These are phyloP conservation scores for Aspergillus affinis DNA, from an alignment of 495 filamentous ascomycete genomes.

Conservation along the genomic window DNA sequence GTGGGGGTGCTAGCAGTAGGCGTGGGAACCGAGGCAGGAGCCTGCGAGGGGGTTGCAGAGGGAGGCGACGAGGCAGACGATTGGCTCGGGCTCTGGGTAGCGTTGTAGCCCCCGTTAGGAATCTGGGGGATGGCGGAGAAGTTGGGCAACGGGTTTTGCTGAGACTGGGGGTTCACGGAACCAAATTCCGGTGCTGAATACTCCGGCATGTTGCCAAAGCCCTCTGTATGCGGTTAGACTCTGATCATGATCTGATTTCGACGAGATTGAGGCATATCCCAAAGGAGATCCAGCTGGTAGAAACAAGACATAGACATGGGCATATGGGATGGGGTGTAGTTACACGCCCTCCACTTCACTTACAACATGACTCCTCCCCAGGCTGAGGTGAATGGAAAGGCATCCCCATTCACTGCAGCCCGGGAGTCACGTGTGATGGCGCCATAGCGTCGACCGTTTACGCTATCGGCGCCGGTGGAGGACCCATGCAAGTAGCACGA, in stretches of 20 bases:
- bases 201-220: slow-evolving; percentile 38
- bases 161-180: slow-evolving; percentile 24
- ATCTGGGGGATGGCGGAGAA: slow-evolving; percentile 27
- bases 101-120: slow-evolving; percentile 18
- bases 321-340: too few relatives aligned
- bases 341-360: background rate
- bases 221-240: slow-evolving; percentile 28
- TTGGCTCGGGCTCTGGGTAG: slow-evolving; percentile 25
- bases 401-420: background rate
- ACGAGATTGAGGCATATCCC: background rate
- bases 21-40: slow-evolving; percentile 17
- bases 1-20: slow-evolving; percentile 16
- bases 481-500: slow-evolving; percentile 18
- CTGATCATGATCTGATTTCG: slow-evolving; percentile 7
- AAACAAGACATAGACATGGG: background rate
- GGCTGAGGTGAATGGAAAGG: background rate
- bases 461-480: slow-evolving; percentile 27
- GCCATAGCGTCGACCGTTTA: slow-evolving; percentile 32
- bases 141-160: slow-evolving; percentile 19
- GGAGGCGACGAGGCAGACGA: slow-evolving; percentile 25
- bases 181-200: slow-evolving; percentile 33
- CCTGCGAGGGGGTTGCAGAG: slow-evolving; percentile 12
- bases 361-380: slow-evolving; percentile 2
- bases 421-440: slow-evolving; percentile 46
- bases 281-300: background rate